Base-by-base conservation (phyloP, 2,329 filamentous ascomycete species). In the Colletotrichum filicis region DNA sequence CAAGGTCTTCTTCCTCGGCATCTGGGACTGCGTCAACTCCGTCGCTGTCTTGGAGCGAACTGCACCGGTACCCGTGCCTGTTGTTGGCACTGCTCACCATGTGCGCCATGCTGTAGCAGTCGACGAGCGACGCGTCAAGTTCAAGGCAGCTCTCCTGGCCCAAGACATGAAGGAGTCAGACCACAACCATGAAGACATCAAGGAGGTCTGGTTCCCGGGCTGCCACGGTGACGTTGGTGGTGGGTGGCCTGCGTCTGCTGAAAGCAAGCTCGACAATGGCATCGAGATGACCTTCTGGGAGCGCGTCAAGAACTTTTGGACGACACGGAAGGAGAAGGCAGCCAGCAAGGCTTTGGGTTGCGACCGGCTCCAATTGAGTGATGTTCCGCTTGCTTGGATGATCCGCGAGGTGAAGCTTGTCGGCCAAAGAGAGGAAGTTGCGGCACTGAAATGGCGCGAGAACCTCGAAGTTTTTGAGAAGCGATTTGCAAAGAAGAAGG, bases 171-270 rank as follows among this genome's bases (percentile, higher is more conserved):
- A 79, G 4, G 74, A 75, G 26, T 71, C 73, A 1, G 57, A 79
- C 1, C 71, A 78, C 19, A 66, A 76, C 1, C 73, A 79, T 1
- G 84, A 86, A 35, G 83, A 86, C 65, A 80, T 87, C 70, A 78
- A 79, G 60, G 87, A 90, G 74, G 86, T 89, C 57, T 90, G 87
- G 87, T 90, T 90, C 74, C 84, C 87, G 0, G 88, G 88, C 1
- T 85, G 85, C 66, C 88, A 90, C 68, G 85, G 85, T 11, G 87
- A 90, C 66, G 83, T 89, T 11, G 88, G 88, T 2, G 88, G 88
- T 0, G 88, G 88, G 0, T 90, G 87, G 85, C 82, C 82, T 0
- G 80, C 82, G 9, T 76, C 77, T 7, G 77, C 77, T 5, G 74
- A 76, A 24, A 70, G 79, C 4, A 69, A 75, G 1, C 66, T 79